Evolutionary conservation across 345 rosid genomes (phyloP), one percentile per base, ranked within the genome.

Genomic region (Kandelia obovata): DNA sequence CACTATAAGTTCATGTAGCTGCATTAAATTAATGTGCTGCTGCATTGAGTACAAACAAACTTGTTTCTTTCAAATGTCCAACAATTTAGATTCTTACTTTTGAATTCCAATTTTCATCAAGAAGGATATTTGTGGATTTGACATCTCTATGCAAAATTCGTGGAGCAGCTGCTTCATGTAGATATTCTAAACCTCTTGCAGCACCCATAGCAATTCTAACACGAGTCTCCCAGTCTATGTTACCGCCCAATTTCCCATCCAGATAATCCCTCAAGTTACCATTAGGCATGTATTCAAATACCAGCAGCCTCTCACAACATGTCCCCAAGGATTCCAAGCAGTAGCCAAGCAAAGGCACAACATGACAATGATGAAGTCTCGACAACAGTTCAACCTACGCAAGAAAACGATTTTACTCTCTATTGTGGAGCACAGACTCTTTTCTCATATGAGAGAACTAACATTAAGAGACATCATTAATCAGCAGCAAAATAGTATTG

Each of bases 111-210:
- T 83, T 85, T 64, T 84, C 87, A 73, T 89, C 96, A 43, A 94
- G 83, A 39, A 95, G 99, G 73, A 95, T 95, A 63, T 92, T 95
- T 13, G 97, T 86, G 28, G 99, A 92, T 77, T 95, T 95, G 80
- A 95, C 91, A 79, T 95, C 99, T 74, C 99, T 79, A 71, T 95
- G 97, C 82, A 95, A 80, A 80, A 95, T 88, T 90, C 90, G 85
- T 59, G 99, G 99, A 66, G 96, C 96, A 57, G 97, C 99, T 17
- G 97, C 96, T 79, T 92, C 99, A 30, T 95, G 99, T 68, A 95
- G 99, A 85, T 95, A 95, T 73, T 95, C 97, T 57, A 95, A 87
- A 11, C 99, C 99, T 84, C 92, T 90, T 52, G 96, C 99, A 69
- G 96, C 97, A 83, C 97, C 97, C 58, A 92, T 85, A 32, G 96